phyloP scores from a whole-genome alignment of 257 asterid species.

The Penstemon eatonii region DNA sequence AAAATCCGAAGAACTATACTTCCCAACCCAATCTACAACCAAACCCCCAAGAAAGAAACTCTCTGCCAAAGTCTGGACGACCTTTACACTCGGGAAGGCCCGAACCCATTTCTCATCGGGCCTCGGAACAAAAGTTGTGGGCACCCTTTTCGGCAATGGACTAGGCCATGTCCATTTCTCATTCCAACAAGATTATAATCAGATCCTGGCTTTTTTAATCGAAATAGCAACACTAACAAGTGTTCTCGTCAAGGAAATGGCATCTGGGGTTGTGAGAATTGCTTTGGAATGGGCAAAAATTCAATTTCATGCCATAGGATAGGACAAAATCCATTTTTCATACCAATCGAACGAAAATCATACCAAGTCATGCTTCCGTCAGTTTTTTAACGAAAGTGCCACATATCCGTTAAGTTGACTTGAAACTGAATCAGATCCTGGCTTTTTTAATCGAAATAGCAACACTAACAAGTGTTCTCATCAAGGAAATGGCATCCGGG shows the following conservation, averaged over 20 bases:
- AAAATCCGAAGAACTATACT: constrained; percentile 27
- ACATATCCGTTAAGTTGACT: too few species aligned
- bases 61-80: constrained; percentile 51
- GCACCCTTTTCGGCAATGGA: constrained; percentile 80
- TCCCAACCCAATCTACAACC: constrained; percentile 24
- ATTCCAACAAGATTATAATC: constrained; percentile 67
- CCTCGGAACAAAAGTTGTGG: constrained; percentile 62
- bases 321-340: too few species aligned
- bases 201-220: constrained; percentile 59
- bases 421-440: constrained; percentile 50
- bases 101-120: constrained; percentile 42
- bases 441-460: constrained; percentile 73
- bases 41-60: constrained; percentile 48
- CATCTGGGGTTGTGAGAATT: constrained; percentile 77
- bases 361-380: too few species aligned
- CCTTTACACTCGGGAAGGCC: constrained; percentile 40
- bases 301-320: too few species aligned
- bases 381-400: too few species aligned
- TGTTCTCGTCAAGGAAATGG: constrained; percentile 78
- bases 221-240: constrained; percentile 78
- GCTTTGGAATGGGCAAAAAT: too few species aligned
- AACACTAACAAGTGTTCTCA: constrained; percentile 64
- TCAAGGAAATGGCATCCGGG: constrained; percentile 93
- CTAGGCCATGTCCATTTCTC: constrained; percentile 83
- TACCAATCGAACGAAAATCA: too few species aligned